Evolutionary conservation across 2,329 filamentous ascomycete genomes (phyloP).

Genomic region (Colletotrichum phormii): DNA sequence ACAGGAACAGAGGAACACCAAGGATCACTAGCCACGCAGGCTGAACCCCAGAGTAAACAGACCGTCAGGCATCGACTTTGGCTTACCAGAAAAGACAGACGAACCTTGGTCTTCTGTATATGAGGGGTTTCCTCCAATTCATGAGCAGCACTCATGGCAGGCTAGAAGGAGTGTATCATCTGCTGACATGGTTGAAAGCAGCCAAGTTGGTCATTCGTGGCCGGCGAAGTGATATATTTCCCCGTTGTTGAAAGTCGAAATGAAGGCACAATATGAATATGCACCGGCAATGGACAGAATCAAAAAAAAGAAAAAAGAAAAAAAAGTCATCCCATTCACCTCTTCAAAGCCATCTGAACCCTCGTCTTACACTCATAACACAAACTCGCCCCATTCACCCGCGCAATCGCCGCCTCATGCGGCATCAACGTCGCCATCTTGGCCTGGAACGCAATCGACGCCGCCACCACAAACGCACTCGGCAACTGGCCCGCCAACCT

Average conservation of each 20-base stretch:
- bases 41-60: no score
- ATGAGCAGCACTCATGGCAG: not conserved
- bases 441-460: slow-evolving; percentile 30
- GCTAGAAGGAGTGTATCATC: not conserved
- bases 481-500: slow-evolving; percentile 21
- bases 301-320: no score
- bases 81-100: no score
- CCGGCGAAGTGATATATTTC: no score
- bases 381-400: slow-evolving; percentile 25
- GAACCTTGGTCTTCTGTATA: no score
- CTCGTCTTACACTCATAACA: slow-evolving; percentile 34
- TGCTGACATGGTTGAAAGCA: not conserved
- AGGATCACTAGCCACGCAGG: no score
- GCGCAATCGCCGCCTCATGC: slow-evolving; percentile 27
- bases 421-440: slow-evolving; percentile 22
- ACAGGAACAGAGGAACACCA: no score
- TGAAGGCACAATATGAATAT: no score
- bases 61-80: no score
- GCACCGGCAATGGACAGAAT: no score
- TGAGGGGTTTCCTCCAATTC: no score
- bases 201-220: not conserved
- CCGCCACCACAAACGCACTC: slow-evolving; percentile 11
- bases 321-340: not conserved
- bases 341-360: slow-evolving; percentile 19
- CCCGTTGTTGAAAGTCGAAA: no score